Conservation (phyloP, 2,329 filamentous ascomycete genomes). For the Neoscytalidium dimidiatum region DNA sequence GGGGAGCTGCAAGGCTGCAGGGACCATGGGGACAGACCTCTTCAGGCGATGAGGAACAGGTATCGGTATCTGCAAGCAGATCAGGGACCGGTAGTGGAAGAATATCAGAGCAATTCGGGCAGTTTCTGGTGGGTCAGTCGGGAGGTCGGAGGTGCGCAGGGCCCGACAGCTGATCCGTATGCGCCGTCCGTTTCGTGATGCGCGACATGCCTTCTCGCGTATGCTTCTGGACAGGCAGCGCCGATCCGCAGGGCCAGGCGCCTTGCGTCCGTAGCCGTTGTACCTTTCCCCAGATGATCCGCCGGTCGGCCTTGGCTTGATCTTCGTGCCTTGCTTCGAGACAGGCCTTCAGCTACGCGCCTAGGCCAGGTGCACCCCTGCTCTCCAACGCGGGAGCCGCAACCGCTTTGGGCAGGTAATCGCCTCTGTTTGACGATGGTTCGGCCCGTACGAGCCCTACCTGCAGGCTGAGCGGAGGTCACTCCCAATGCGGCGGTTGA, state of each 20-base stretch:
- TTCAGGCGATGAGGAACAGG: neutral
- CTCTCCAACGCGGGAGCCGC: neutral
- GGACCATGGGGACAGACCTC: neutral
- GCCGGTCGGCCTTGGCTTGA: neutral
- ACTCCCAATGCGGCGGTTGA: neutral
- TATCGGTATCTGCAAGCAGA: neutral
- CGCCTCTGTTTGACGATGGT: slow-evolving; percentile 7
- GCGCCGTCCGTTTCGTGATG: neutral
- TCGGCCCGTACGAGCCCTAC: slow-evolving; percentile 11
- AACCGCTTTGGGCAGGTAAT: slow-evolving; percentile 7
- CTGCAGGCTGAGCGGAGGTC: slow-evolving; percentile 1
- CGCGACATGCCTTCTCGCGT: slow-evolving; percentile 5
- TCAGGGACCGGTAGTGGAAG: neutral
- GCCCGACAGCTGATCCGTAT: neutral
- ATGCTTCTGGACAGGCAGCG: neutral
- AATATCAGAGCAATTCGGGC: neutral
- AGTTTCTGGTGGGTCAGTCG: neutral
- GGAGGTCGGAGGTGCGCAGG: neutral
- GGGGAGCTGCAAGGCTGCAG: neutral
- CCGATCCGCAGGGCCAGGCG: slow-evolving; percentile 8
- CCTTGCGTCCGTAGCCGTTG: neutral
- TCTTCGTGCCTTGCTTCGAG: slow-evolving; percentile 13
- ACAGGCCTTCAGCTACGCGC: neutral
- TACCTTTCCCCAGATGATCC: slow-evolving; percentile 10
- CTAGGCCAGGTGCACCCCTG: slow-evolving; percentile 2